These are phyloP conservation scores for Rostrohypoxylon terebratum DNA, from an alignment of 495 filamentous ascomycete genomes.

Conservation along the genomic window DNA sequence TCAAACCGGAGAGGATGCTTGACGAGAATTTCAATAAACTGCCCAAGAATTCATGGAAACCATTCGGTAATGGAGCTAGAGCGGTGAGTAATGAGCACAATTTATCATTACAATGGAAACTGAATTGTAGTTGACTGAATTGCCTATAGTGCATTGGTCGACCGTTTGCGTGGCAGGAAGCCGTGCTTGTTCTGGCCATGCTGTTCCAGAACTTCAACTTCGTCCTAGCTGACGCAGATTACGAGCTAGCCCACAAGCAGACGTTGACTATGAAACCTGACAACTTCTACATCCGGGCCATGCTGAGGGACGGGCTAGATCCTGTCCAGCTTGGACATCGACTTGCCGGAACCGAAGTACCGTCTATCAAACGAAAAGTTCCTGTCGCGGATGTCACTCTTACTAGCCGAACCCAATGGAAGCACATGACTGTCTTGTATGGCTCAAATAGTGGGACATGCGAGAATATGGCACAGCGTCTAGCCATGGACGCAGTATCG, in stretches of 20 bases:
- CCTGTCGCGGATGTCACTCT: too few relatives aligned
- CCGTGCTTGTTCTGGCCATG: conserved; percentile 59
- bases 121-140: background rate
- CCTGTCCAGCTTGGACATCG: conserved; percentile 62
- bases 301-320: conserved; percentile 65
- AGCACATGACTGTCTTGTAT: conserved; percentile 69
- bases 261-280: conserved; percentile 77
- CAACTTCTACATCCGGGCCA: conserved; percentile 71
- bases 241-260: conserved; percentile 69
- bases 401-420: background rate
- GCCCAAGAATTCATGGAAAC: conserved; percentile 64
- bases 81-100: conserved; percentile 12
- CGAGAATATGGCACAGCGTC: conserved; percentile 68
- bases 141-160: conserved; percentile 63
- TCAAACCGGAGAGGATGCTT: conserved; percentile 68
- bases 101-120: background rate
- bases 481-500: conserved; percentile 65
- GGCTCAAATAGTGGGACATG: conserved; percentile 78
- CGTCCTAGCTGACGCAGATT: conserved; percentile 62
- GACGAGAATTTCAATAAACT: conserved; percentile 66
- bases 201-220: conserved; percentile 69
- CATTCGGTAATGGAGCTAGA: conserved; percentile 34
- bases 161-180: conserved; percentile 69
- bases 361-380: background rate
- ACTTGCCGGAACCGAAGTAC: conserved; percentile 46